phyloP scores from a whole-genome alignment of 805 yeast genomes.

The Spathaspora boniae region DNA sequence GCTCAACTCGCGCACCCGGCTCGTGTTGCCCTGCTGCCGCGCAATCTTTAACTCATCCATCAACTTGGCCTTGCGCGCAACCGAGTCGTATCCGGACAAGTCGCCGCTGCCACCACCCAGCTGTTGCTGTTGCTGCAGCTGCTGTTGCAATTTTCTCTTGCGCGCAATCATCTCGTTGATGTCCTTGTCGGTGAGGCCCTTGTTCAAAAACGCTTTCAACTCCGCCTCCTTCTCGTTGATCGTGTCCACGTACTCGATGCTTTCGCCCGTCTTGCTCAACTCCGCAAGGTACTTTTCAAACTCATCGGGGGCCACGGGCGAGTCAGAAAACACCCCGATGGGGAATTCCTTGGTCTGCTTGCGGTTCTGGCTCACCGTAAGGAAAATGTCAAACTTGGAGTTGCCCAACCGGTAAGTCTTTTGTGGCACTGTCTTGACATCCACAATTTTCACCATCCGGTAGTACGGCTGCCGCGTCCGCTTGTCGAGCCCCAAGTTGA shows the following conservation, averaged over 20 bases:
- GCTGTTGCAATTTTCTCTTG: conserved; percentile 51
- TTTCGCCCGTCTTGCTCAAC: conserved; percentile 52
- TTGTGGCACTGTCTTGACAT: conserved; percentile 44
- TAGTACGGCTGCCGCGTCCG: conserved; percentile 63
- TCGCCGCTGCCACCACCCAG: conserved; percentile 32
- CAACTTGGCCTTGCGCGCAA: conserved; percentile 66
- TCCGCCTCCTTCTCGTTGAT: conserved; percentile 63
- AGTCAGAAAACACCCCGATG: conserved; percentile 77
- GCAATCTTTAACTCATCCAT: conserved; percentile 78
- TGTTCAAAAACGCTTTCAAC: conserved; percentile 58
- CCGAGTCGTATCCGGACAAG: conserved; percentile 51
- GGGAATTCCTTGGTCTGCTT: conserved; percentile 70
- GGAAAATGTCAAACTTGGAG: conserved; percentile 46
- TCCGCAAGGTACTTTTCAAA: conserved; percentile 65
- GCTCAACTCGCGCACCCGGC: conserved; percentile 21
- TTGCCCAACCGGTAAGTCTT: conserved; percentile 42
- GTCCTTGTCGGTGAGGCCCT: conserved; percentile 66
- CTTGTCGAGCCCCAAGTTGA: conserved; percentile 72
- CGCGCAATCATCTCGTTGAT: conserved; percentile 74
- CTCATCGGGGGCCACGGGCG: conserved; percentile 66
- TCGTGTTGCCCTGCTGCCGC: conserved; percentile 48
- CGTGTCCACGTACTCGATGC: conserved; percentile 61
- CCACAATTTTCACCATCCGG: conserved; percentile 79
- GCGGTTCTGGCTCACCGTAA: conserved; percentile 79
- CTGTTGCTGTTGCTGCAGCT: conserved; percentile 9